These are phyloP conservation scores for Funneliformis mosseae DNA, from an alignment of 192 early-diverging fungal genomes.

Conservation along the genomic window DNA sequence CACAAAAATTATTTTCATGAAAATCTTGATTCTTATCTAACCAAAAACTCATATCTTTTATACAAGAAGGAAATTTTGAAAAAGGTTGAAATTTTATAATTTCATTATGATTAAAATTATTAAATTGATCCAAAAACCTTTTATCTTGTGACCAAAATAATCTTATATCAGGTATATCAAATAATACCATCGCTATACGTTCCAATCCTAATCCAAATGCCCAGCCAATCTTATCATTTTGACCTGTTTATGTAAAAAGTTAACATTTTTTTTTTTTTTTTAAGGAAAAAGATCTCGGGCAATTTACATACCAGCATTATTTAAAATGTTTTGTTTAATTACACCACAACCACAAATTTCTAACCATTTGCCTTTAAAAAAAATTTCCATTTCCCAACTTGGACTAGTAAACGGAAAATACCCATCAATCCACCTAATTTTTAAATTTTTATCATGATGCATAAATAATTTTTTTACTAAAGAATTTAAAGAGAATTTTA, in stretches of 20 bases:
- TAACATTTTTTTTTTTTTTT: background rate
- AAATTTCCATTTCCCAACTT: slow-evolving; percentile 96
- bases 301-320: slow-evolving; percentile 56
- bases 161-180: slow-evolving; percentile 93
- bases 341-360: slow-evolving; percentile 94
- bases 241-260: slow-evolving; percentile 42
- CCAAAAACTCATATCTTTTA: slow-evolving; percentile 98
- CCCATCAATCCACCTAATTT: slow-evolving; percentile 93
- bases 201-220: slow-evolving; percentile 98
- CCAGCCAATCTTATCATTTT: slow-evolving; percentile 86
- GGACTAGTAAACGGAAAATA: slow-evolving; percentile 97
- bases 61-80: slow-evolving; percentile 88
- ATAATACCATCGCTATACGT: slow-evolving; percentile 93
- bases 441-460: slow-evolving; percentile 59
- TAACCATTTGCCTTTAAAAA: slow-evolving; percentile 92
- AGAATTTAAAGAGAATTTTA: slow-evolving; percentile 82
- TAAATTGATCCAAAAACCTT: slow-evolving; percentile 87
- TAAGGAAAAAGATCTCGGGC: too few species aligned
- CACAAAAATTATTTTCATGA: slow-evolving; percentile 95
- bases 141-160: slow-evolving; percentile 93
- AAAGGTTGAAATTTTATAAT: slow-evolving; percentile 83
- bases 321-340: slow-evolving; percentile 82
- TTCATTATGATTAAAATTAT: slow-evolving; percentile 47
- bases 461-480: slow-evolving; percentile 77
- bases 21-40: slow-evolving; percentile 54